These are phyloP conservation scores for Paramecium primaurelia DNA, from an alignment of 73 alveolate species.

Conservation along the genomic window DNA sequence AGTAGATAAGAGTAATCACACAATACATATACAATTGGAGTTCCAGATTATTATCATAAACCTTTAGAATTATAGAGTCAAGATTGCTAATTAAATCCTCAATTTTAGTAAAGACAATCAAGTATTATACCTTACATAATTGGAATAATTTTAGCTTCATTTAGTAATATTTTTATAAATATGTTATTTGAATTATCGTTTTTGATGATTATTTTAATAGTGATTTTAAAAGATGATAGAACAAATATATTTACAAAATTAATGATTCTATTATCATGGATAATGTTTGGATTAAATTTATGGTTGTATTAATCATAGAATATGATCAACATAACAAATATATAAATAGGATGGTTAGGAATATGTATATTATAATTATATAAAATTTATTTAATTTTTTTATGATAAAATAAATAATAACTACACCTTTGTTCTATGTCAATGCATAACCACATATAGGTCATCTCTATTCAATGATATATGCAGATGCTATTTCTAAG, in stretches of 20 bases:
- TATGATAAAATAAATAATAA: constrained; percentile 38
- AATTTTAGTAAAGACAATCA: not conserved
- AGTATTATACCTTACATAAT: not conserved
- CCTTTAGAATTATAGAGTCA: constrained; percentile 22
- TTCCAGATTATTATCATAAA: constrained; percentile 26
- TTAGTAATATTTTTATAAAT: not conserved
- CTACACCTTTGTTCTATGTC: constrained; percentile 76
- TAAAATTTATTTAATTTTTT: not conserved
- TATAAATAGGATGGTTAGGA: not conserved
- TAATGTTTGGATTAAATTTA: not conserved
- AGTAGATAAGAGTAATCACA: not conserved
- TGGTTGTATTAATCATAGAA: not conserved
- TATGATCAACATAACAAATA: not conserved
- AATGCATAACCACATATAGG: constrained; percentile 84
- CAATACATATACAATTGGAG: constrained; percentile 24
- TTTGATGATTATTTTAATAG: not conserved
- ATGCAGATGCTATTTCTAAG: constrained; percentile 70
- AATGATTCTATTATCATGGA: not conserved
- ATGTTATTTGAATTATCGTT: not conserved
- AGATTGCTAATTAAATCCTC: not conserved
- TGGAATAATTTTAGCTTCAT: not conserved
- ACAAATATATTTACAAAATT: not conserved
- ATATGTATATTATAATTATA: not conserved
- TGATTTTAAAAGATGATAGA: not conserved
- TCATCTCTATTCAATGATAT: constrained; percentile 72